Base-by-base conservation (phyloP, 2,329 filamentous ascomycete genomes). In the Aspergillus pseudotamarii region DNA sequence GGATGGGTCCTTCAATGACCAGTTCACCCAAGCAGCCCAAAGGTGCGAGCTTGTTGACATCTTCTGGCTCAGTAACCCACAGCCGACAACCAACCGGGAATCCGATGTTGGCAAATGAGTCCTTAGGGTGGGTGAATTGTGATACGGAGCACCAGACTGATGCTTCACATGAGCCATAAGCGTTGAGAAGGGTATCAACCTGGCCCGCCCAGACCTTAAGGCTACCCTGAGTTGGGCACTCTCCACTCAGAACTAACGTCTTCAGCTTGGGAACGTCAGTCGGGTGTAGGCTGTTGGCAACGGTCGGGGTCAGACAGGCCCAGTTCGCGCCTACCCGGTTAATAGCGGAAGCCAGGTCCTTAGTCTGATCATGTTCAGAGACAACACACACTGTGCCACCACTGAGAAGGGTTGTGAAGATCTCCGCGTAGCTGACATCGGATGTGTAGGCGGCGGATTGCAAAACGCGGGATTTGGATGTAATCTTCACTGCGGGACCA, bases 321-420 rank as follows among this genome's bases (percentile, higher is more conserved):
- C 41, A 58, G 55, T 63, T 58, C 16, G 56, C 61, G 8, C 56
- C 34, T 23, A 56, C 36, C 12, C 34, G 56, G 21, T 43, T 26
- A 41, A 86, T 82, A 1, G 78, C 79, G 0, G 78, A 79, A 1
- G 76, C 72, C 10, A 86, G 76, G 57, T 85, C 79, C 46, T 78
- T 75, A 0, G 79, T 65, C 30, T 80, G 72, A 59, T 83, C 80
- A 3, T 75, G 64, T 0, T 79, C 71, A 1, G 81, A 78, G 0
- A 85, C 84, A 0, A 87, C 76, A 57, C 85, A 87, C 10, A 70
- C 46, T 41, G 58, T 62, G 12, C 67, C 66, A 16, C 66, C 68
- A 14, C 53, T 57, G 12, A 60, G 57, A 41, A 67, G 55, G 4
- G 68, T 70, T 14, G 62, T 63, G 55, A 70, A 68, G 28, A 65